Evolutionary conservation across 352 stramenopile species (phyloP), one percentile per base, ranked within the genome.

Genomic region (Thalassiosira mediterranea): DNA sequence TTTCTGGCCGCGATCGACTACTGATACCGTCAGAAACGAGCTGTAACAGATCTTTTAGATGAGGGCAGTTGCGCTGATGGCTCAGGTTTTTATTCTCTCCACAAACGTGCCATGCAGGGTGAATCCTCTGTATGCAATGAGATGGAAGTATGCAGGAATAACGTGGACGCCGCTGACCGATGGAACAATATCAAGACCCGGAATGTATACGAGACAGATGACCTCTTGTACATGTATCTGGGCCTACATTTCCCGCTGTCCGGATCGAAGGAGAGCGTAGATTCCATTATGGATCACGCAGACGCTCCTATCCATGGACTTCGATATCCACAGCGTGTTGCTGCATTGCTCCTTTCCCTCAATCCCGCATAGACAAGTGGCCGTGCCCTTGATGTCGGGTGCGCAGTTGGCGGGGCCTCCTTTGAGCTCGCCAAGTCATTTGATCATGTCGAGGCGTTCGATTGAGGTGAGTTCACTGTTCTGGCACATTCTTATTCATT

Each of bases 371-470:
- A 51, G 3, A 91, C 88, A 10, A 92, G 86, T 32, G 81, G 76
- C 13, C 90, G 93, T 40, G 95, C 93, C 0, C 79, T 98, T 34
- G 96, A 98, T 74, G 91, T 98, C 65, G 96, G 96, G 19, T 98
- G 95, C 66, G 94, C 96, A 7, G 95, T 98, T 15, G 96, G 95
- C 31, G 94, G 95, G 21, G 88, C 94, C 4, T 95, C 95, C 1
- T 98, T 98, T 67, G 94, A 97, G 74, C 87, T 98, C 3, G 95
- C 94, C 66, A 95, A 93, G 54, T 80, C 88, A 52, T 98, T 97
- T 79, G 87, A 97, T 66, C 88, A 97, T 81, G 95, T 95, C 4
- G 87, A 97, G 53, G 96, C 95, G 7, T 95, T 98, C 79, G 96
- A 98, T 68, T 98, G 97, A n/a, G n/a, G n/a, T n/a, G n/a, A n/a